phyloP scores from a whole-genome alignment of 2,329 filamentous ascomycete genomes.

The Colletotrichum navitas region DNA sequence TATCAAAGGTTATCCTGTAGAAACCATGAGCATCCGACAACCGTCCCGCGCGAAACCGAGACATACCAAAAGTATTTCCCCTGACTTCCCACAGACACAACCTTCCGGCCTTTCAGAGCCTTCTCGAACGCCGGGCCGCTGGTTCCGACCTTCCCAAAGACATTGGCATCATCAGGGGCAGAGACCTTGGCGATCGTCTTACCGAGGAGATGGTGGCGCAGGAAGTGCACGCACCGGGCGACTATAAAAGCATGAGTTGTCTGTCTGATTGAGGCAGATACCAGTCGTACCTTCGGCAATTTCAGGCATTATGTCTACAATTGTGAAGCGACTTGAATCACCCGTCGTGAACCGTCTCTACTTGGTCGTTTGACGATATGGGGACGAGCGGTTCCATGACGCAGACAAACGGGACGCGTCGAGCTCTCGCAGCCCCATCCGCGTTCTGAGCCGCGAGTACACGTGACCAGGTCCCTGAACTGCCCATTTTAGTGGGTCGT shows the following conservation, averaged over 20 bases:
- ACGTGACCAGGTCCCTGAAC: slow-evolving; percentile 46
- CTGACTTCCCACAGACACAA: slow-evolving; percentile 79
- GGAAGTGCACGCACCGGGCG: slow-evolving; percentile 86
- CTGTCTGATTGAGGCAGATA: background rate
- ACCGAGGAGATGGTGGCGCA: slow-evolving; percentile 85
- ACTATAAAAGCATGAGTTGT: slow-evolving; percentile 61
- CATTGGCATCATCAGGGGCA: slow-evolving; percentile 82
- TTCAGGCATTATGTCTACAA: slow-evolving; percentile 65
- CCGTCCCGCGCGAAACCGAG: accelerated
- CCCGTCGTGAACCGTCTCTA: background rate
- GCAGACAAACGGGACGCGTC: slow-evolving; percentile 9
- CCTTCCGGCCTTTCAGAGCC: slow-evolving; percentile 80
- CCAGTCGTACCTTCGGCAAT: slow-evolving; percentile 67
- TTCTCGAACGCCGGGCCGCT: slow-evolving; percentile 80
- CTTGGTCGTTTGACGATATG: background rate
- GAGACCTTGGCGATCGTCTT: slow-evolving; percentile 79
- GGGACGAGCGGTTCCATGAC: slow-evolving; percentile 12
- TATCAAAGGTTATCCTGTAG: slow-evolving; percentile 68
- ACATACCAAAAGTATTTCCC: slow-evolving; percentile 94
- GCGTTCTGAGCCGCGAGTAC: slow-evolving; percentile 43
- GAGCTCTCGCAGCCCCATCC: background rate
- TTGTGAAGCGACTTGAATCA: background rate
- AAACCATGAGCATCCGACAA: background rate
- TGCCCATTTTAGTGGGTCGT: slow-evolving; percentile 36
- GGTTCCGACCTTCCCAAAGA: slow-evolving; percentile 93